These are phyloP conservation scores for Gossypium sturtianum DNA, from an alignment of 345 rosid genomes.

Conservation along the genomic window DNA sequence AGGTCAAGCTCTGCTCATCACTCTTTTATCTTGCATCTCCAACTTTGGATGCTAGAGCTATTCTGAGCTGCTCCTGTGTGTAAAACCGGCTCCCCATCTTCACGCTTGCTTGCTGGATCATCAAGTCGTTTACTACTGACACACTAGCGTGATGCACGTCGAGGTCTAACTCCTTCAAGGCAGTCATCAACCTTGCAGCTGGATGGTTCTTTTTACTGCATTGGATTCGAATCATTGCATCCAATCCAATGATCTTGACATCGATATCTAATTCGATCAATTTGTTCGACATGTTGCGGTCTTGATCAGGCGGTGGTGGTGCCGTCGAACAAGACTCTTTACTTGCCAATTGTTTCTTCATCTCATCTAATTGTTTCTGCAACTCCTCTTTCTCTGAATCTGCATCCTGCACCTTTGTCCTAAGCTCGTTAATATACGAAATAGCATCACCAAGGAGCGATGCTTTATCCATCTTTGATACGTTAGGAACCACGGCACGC, in stretches of 20 bases:
- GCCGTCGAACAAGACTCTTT: constrained; percentile 25
- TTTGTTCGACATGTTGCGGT: constrained; percentile 30
- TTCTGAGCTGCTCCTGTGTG: constrained; percentile 77
- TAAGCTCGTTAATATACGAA: constrained; percentile 80
- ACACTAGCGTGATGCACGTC: constrained; percentile 89
- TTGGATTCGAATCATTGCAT: constrained; percentile 81
- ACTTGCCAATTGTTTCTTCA: constrained; percentile 37
- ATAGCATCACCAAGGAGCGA: constrained; percentile 92
- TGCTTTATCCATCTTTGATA: constrained; percentile 98
- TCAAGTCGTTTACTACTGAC: constrained; percentile 76
- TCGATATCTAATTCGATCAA: constrained; percentile 67
- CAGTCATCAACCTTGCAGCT: constrained; percentile 79
- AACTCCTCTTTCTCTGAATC: constrained; percentile 68
- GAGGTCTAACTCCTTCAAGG: constrained; percentile 82
- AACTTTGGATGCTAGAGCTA: constrained; percentile 52
- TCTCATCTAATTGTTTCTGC: constrained; percentile 52
- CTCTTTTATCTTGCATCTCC: constrained; percentile 30
- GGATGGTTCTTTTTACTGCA: constrained; percentile 79
- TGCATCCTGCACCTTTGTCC: constrained; percentile 42
- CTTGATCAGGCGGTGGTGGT: constrained; percentile 30
- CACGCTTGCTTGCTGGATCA: constrained; percentile 96
- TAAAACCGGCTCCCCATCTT: constrained; percentile 74
- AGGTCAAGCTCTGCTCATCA: background rate
- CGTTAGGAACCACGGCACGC: constrained; percentile 90
- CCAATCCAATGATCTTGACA: constrained; percentile 88